These are phyloP conservation scores for Prunus campanulata DNA, from an alignment of 306 rosid genomes.

Conservation along the genomic window DNA sequence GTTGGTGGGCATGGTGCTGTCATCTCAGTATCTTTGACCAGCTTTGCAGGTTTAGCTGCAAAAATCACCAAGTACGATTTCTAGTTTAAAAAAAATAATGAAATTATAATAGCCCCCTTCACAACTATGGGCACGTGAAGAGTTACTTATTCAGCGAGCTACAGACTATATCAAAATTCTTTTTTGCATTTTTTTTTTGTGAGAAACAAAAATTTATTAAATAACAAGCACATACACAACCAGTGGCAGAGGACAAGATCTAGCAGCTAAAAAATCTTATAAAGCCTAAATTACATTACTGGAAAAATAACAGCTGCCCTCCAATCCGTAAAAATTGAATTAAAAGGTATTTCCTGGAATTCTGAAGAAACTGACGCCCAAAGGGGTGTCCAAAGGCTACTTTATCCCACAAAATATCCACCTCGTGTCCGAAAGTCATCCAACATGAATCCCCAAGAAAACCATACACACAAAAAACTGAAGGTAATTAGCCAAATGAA, in stretches of 20 bases:
- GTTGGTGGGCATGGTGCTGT: slow-evolving; percentile 80
- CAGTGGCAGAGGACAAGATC: slow-evolving; percentile 2
- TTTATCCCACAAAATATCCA: background rate
- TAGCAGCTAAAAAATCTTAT: too few relatives aligned
- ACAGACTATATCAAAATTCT: background rate
- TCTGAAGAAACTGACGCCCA: background rate
- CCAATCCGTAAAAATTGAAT: background rate
- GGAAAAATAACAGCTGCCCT: background rate
- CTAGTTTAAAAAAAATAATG: background rate
- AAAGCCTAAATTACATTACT: background rate
- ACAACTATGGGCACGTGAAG: background rate
- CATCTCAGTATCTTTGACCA: slow-evolving; percentile 73
- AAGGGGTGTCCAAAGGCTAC: background rate
- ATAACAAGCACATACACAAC: background rate
- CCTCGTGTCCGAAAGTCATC: background rate
- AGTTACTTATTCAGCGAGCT: background rate
- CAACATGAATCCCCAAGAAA: background rate
- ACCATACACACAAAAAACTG: background rate
- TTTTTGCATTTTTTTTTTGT: background rate
- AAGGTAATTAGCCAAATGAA: background rate
- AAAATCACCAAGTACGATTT: slow-evolving; percentile 26
- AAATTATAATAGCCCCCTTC: slow-evolving; percentile 12
- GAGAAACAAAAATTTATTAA: background rate
- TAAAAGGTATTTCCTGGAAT: background rate
- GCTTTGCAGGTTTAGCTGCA: slow-evolving; percentile 86